phyloP scores from a whole-genome alignment of 352 stramenopile genomes.

The Phytopythium chamaehyphon region DNA sequence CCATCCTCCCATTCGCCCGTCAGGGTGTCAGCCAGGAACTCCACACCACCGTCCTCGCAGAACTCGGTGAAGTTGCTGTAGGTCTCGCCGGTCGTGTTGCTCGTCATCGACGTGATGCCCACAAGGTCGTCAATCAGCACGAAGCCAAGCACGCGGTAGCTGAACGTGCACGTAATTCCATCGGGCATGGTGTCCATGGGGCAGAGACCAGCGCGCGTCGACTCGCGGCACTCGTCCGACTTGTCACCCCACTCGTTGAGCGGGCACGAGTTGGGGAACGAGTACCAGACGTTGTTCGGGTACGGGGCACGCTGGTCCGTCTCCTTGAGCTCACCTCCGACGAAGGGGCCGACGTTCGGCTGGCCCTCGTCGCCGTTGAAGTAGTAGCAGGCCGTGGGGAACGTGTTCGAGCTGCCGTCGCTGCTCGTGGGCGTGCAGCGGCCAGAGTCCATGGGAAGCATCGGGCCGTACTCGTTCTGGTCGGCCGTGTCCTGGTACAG shows the following conservation, averaged over 20 bases:
- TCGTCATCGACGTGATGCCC: constrained; percentile 62
- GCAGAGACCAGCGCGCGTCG: constrained; percentile 46
- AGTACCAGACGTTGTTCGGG: constrained; percentile 76
- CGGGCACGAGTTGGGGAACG: constrained; percentile 70
- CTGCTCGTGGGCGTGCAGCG: constrained; percentile 46
- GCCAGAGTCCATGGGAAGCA: constrained; percentile 64
- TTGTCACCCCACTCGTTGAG: constrained; percentile 47
- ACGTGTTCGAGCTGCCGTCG: constrained; percentile 18
- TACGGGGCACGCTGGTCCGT: constrained; percentile 57
- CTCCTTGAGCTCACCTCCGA: constrained; percentile 45
- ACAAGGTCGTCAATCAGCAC: constrained; percentile 73
- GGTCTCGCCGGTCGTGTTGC: constrained; percentile 36
- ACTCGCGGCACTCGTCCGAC: constrained; percentile 36
- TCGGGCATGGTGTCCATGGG: constrained; percentile 52
- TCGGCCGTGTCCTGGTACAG: constrained; percentile 42
- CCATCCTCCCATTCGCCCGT: constrained; percentile 44
- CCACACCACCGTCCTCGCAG: constrained; percentile 51
- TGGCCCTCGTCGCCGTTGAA: constrained; percentile 68
- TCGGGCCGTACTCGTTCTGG: constrained; percentile 59
- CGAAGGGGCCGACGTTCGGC: constrained; percentile 60
- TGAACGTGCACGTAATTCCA: constrained; percentile 52
- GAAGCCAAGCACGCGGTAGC: constrained; percentile 62
- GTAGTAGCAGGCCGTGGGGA: constrained; percentile 60
- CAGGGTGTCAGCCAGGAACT: constrained; percentile 41
- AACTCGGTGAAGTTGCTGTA: constrained; percentile 67